Percentiles rank a stretch among this genome's conserved stretches.
phyloP scores from a whole-genome alignment of 1,284 basidiomycete genomes.

The Microbotryomycetes sp. region DNA sequence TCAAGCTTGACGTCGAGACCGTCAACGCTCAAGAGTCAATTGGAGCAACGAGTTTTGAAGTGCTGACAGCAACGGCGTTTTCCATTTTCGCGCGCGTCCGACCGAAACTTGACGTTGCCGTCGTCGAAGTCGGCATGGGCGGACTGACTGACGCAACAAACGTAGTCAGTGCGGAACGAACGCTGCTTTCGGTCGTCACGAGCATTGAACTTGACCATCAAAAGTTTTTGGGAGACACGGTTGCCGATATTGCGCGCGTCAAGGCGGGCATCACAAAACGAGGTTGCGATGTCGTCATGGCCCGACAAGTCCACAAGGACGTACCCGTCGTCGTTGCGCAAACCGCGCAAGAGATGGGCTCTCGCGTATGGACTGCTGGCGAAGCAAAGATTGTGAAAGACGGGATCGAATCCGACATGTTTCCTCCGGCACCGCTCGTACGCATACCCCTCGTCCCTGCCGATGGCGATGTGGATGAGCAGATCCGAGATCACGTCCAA shows the following conservation, averaged over 20 bases:
- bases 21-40: slow-evolving; percentile 34
- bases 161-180: slow-evolving; percentile 59
- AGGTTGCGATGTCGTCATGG: slow-evolving; percentile 66
- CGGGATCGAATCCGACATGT: background rate
- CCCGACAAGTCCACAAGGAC: slow-evolving; percentile 54
- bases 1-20: slow-evolving; percentile 49
- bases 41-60: slow-evolving; percentile 66
- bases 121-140: slow-evolving; percentile 93
- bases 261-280: slow-evolving; percentile 75
- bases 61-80: slow-evolving; percentile 72
- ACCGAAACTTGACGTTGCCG: slow-evolving; percentile 60
- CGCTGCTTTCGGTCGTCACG: slow-evolving; percentile 73
- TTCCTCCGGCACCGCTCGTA: background rate
- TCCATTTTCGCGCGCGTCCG: slow-evolving; percentile 57
- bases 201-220: slow-evolving; percentile 90
- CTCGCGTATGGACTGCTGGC: slow-evolving; percentile 24
- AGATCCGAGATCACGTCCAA: slow-evolving; percentile 58
- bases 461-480: slow-evolving; percentile 58
- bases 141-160: slow-evolving; percentile 92
- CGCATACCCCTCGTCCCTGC: background rate
- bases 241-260: slow-evolving; percentile 67
- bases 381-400: background rate
- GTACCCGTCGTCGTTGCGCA: slow-evolving; percentile 47
- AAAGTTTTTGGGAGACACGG: slow-evolving; percentile 70
- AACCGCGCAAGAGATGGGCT: slow-evolving; percentile 42